Base-by-base conservation (phyloP, 1,139 yeast species). In the Scheffersomyces segobiensis region DNA sequence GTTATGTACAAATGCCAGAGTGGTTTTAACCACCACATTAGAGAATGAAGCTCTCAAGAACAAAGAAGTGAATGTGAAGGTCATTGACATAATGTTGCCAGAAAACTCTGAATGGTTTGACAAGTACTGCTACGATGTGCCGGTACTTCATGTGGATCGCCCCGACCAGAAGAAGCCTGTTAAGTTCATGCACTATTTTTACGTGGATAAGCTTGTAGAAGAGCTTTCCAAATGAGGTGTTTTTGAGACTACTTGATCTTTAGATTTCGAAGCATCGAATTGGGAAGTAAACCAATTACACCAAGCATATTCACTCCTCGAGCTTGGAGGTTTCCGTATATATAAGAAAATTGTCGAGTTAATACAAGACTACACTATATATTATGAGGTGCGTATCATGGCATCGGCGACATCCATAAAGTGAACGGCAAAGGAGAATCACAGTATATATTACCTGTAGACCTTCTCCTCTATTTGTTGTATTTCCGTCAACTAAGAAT, bases 51-150 rank as follows among this genome's bases (percentile, higher is more conserved):
- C 62, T 1, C 57, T 69, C 21, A 59, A 66, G 50, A 64, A 65
- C 14, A 66, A 65, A 18, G 68, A 71, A 53, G 66, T 86, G 10
- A 69, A 77, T 12, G 71, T 86, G 58, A 70, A 75, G 14, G 79
- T 81, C 26, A 77, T 91, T 7, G 96, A 93, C 69, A 93, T 93
- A 51, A 84, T 87, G 71, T 78, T 82, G 53, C 87, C 89, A 0
- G 84, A 83, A 55, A 88, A 93, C 71, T 76, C 83, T 56, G 77
- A 82, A 55, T 91, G 96, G 93, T 90, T 87, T 79, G 96, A 91
- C 61, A 80, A 81, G 61, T 93, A 93, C 67, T 89, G 97, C 63
- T 92, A 87, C 71, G 98, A 93, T 69, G 93, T 93, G 1, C 98
- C 98, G 0, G 98, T 93, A 0, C 72, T 92, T 50, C 97, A 93